phyloP scores from a whole-genome alignment of 345 rosid species.

The Gossypioides kirkii region DNA sequence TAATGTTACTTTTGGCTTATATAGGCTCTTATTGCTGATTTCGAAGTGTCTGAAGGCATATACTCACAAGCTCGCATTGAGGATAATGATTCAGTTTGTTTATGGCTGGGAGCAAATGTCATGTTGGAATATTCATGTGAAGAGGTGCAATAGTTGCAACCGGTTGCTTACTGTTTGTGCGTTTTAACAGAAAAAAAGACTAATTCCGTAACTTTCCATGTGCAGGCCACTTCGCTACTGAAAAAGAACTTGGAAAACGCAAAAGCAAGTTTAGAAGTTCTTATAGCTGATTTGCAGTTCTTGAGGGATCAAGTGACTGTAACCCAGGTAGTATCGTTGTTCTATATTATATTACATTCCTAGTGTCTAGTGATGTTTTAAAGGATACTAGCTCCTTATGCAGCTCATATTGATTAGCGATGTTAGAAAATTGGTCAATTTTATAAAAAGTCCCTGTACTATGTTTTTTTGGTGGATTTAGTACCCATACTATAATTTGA shows the following conservation, averaged over 20 bases:
- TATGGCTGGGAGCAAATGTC: conserved; percentile 96
- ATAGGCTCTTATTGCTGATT: conserved; percentile 77
- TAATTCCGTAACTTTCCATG: conserved; percentile 16
- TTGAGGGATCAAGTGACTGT: conserved; percentile 93
- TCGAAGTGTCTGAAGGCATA: conserved; percentile 95
- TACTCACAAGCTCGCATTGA: conserved; percentile 70
- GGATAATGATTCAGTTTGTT: conserved; percentile 70
- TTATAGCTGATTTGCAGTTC: conserved; percentile 79
- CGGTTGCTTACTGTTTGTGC: conserved; percentile 10
- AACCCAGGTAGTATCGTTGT: conserved; percentile 61
- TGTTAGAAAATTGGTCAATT: not conserved
- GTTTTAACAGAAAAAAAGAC: conserved; percentile 19
- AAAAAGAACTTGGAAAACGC: conserved; percentile 87
- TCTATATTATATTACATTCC: not conserved
- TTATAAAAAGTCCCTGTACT: no score
- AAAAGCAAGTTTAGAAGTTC: conserved; percentile 91
- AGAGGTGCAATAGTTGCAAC: conserved; percentile 46
- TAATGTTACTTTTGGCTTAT: conserved; percentile 1
- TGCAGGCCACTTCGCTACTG: conserved; percentile 69
- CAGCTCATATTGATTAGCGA: not conserved
- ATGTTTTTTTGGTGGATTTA: no score
- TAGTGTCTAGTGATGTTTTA: not conserved
- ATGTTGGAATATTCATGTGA: conserved; percentile 92
- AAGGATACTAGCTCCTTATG: not conserved
- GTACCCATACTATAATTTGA: no score